These are phyloP conservation scores for Exophiala dermatitidis DNA, from an alignment of 2,329 filamentous ascomycete species.

Conservation along the genomic window DNA sequence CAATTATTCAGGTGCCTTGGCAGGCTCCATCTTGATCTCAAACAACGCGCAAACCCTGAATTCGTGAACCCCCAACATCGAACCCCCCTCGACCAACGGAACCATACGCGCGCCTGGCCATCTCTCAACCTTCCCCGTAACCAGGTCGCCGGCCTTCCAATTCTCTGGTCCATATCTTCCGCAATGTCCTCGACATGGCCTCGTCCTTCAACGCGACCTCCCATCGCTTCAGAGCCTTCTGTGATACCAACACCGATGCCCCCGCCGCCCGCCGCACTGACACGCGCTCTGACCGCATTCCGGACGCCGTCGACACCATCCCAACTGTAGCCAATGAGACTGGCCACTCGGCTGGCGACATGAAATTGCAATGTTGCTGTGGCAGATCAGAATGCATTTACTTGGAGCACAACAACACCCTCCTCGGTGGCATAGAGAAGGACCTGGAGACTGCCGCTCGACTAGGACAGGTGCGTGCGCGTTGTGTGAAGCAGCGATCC, in stretches of 20 bases:
- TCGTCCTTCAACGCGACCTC: constrained; percentile 19
- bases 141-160: neutral
- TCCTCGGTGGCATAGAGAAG: constrained; percentile 74
- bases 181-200: constrained; percentile 16
- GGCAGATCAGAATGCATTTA: constrained; percentile 71
- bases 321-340: constrained; percentile 17
- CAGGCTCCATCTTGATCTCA: neutral
- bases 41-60: neutral
- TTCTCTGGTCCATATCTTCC: constrained; percentile 17
- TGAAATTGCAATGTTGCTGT: constrained; percentile 63
- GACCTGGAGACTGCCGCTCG: constrained; percentile 80
- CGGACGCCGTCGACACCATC: constrained; percentile 20
- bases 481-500: neutral
- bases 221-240: constrained; percentile 21
- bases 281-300: constrained; percentile 23
- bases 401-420: constrained; percentile 69
- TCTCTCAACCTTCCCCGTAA: neutral
- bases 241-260: constrained; percentile 20
- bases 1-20: constrained; percentile 12
- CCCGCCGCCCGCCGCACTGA: constrained; percentile 16
- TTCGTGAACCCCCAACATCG: neutral
- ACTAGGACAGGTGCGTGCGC: constrained; percentile 76
- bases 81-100: neutral
- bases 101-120: neutral
- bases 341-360: constrained; percentile 2